Evolutionary conservation across 352 stramenopile species (phyloP).

Genomic region (Blastocystis sp.): DNA sequence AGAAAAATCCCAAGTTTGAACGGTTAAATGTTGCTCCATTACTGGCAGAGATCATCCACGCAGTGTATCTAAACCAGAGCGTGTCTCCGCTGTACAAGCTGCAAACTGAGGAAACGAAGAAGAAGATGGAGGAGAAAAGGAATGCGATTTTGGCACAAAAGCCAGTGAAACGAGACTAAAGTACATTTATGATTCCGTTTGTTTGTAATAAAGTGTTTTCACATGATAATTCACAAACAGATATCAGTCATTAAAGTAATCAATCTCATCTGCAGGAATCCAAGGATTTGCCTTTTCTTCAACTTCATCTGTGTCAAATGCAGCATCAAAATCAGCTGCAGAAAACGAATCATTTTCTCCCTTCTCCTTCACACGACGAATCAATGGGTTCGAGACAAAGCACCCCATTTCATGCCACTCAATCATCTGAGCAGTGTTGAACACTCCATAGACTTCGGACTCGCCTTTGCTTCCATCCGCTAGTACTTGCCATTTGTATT

Average conservation of each 20-base stretch:
- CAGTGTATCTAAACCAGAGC: constrained; percentile 50
- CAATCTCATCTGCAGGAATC: constrained; percentile 13
- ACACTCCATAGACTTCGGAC: constrained; percentile 17
- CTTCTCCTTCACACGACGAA: constrained; percentile 22
- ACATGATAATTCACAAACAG: not conserved
- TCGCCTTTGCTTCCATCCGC: not conserved
- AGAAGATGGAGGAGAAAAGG: constrained; percentile 26
- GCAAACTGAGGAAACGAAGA: not conserved
- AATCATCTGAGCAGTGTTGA: constrained; percentile 34
- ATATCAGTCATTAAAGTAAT: constrained; percentile 30
- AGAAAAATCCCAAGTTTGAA: constrained; percentile 60
- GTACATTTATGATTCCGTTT: not conserved
- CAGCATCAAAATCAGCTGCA: constrained; percentile 3
- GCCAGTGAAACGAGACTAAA: not conserved
- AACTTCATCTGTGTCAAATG: not conserved
- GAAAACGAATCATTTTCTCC: not conserved
- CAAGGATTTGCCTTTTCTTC: not conserved
- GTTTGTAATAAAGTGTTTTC: not conserved
- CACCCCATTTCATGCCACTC: constrained; percentile 45
- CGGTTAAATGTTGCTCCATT: constrained; percentile 53
- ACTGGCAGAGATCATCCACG: constrained; percentile 52
- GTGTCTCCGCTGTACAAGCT: constrained; percentile 28
- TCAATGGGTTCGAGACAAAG: constrained; percentile 23
- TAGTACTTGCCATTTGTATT: constrained; percentile 18
- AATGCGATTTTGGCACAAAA: not conserved